Conservation (phyloP, 2,329 filamentous ascomycete genomes). For the Plenodomus tracheiphilus region DNA sequence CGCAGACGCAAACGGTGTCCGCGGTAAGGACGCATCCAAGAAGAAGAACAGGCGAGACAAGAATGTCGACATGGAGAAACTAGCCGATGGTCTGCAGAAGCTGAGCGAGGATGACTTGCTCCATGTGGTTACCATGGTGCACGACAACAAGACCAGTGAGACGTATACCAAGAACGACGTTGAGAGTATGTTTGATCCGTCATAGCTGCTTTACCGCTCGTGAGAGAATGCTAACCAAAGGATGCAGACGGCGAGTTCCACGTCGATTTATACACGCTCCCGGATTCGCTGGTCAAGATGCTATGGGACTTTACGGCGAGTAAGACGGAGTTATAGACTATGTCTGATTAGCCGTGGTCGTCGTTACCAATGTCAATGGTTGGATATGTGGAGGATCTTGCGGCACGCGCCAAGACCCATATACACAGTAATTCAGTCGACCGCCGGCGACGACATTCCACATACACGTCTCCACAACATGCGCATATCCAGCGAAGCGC, state of each 20-base stretch:
- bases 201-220: neutral
- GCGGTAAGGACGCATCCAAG: constrained; percentile 70
- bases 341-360: neutral
- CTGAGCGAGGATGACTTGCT: constrained; percentile 91
- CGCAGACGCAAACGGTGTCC: constrained; percentile 64
- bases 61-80: constrained; percentile 89
- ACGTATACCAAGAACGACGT: constrained; percentile 98
- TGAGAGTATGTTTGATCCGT: constrained; percentile 68
- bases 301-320: constrained; percentile 81
- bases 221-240: constrained; percentile 18
- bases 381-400: no score
- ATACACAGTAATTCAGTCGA: no score
- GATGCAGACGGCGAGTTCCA: constrained; percentile 88
- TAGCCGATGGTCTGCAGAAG: constrained; percentile 87
- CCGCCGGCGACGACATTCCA: no score
- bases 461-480: no score
- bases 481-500: no score
- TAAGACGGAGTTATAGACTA: constrained; percentile 37
- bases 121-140: constrained; percentile 95
- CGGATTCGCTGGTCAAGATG: constrained; percentile 85
- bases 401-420: no score
- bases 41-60: constrained; percentile 74
- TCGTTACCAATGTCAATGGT: no score
- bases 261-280: constrained; percentile 96
- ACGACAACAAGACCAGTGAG: constrained; percentile 92